Evolutionary conservation across 257 asterid species (phyloP), one percentile per base, ranked within the genome.

Genomic region (Solanum paucissectum): DNA sequence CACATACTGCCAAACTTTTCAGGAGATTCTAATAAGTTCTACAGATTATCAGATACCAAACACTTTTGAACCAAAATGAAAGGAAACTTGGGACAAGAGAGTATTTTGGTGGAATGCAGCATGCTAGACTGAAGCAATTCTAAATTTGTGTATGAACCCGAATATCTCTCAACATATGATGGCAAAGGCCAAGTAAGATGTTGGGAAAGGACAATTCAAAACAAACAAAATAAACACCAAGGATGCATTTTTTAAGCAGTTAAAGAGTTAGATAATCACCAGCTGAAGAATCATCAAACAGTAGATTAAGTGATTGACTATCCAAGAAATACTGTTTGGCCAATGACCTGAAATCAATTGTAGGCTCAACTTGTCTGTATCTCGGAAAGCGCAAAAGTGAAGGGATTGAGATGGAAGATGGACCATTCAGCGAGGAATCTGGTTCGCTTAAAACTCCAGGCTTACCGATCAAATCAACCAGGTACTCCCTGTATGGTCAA

Each of bases 391-490:
- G 93, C 93, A 97, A 87, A 66, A 99, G 99, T 68, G 99, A 97
- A 87, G 96, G 92, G 89, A 97, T 94, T 88, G 96, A 92, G 92
- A 97, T 94, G 87, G 98, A 96, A 88, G 95, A 92, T 88, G 98
- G 98, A 88, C 99, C 99, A 74, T 96, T 97, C 69, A 95, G 92
- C 96, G 93, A 89, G 86, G 99, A 97, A 93, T 97, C 98, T 9
- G 99, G 99, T 89, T 93, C 98, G 69, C 88, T 89, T 84, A 97
- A 89, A 89, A 88, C 92, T 86, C 99, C 99, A 75, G 99, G 99
- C 84, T 89, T 92, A 88, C 93, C 97, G 90, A 95, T 84, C 95
- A 74, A 92, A 94, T 97, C 99, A 88, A 97, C 91, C 87, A 96
- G 93, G 92, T 91, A 95, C 90, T 97, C 99, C 98, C 99, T 97